Base-by-base conservation (phyloP, 2,329 filamentous ascomycete species). In the Microascus cirrosus region DNA sequence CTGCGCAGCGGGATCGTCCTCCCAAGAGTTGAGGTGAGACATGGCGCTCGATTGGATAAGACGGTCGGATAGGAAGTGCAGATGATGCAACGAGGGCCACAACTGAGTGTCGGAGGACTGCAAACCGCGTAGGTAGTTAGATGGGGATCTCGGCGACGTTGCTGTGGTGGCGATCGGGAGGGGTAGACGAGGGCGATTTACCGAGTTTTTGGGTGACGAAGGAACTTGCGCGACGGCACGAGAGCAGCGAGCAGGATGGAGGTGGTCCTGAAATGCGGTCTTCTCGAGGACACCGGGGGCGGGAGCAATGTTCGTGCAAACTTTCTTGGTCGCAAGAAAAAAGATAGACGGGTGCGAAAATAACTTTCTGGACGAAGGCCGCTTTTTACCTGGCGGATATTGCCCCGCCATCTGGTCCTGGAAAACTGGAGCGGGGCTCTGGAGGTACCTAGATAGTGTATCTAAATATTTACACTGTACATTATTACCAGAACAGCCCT, bases 11-110 rank as follows among this genome's bases (percentile, higher is more conserved):
- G 86, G 85, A 68, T 92, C 89, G 68, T 95, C 90, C 76, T 97
- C 92, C 89, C 94, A 97, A 62, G 91, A 96, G 73, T 95, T 91
- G 67, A 90, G 88, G 72, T 92, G 85, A 66, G 92, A 87, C 91
- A 96, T 96, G 68, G 58, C 79, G 64, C 60, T 55, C 51, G 39
- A 35, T 13, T 2, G 22, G 1, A 45, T 32, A 32, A 32, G 28
- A 39, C 20, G 28, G 45, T 10, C 28, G n/a, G 42, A 18, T 20
- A 6, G 22, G n/a, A 28, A 22, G 24, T 11, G 45, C 12, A 5
- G 45, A 20, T 24, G 8, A 50, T 7, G 20, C 8, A 50, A 20
- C 45, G 20, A 50, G 3, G 12, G 45, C 10, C 22, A 20, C 11
- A 11, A 24, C 10, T 18, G 54, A 48, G 22, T 28, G 22, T 48